phyloP scores from a whole-genome alignment of 2,329 filamentous ascomycete species.

The Aquanectria penicillioides region DNA sequence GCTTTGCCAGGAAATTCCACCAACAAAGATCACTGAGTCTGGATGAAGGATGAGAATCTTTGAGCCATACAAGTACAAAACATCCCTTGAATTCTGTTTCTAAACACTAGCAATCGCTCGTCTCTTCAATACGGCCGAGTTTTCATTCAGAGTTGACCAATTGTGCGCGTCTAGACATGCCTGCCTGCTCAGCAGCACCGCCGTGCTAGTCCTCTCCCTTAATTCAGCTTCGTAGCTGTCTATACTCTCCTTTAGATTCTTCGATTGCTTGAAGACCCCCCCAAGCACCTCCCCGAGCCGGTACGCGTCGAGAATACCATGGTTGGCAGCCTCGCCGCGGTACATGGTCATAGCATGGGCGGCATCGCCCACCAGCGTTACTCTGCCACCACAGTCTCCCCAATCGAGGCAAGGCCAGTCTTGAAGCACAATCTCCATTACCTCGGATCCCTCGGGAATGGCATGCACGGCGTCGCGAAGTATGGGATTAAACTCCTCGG shows the following conservation, averaged over 20 bases:
- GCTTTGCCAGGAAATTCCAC: no score
- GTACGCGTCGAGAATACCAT: slow-evolving; percentile 52
- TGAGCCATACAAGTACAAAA: no score
- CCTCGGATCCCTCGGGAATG: slow-evolving; percentile 53
- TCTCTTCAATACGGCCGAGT: slow-evolving; percentile 44
- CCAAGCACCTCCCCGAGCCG: slow-evolving; percentile 40
- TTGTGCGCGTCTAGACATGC: slow-evolving; percentile 48
- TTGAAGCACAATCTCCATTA: slow-evolving; percentile 48
- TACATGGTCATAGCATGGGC: slow-evolving; percentile 70
- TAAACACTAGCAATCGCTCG: slow-evolving; percentile 26
- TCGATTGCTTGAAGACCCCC: slow-evolving; percentile 23
- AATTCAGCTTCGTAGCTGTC: slow-evolving; percentile 46
- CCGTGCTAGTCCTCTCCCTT: slow-evolving; percentile 40
- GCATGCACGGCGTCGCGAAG: slow-evolving; percentile 54
- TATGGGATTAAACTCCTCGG: slow-evolving; percentile 46
- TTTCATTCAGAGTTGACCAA: slow-evolving; percentile 43
- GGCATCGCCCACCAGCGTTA: slow-evolving; percentile 63
- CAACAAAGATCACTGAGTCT: no score
- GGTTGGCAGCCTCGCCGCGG: slow-evolving; percentile 52
- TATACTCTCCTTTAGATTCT: slow-evolving; percentile 28
- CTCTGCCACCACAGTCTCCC: slow-evolving; percentile 54
- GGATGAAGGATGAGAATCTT: no score
- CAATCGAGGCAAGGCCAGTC: slow-evolving; percentile 52
- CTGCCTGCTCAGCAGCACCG: slow-evolving; percentile 45
- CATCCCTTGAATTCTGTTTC: no score